phyloP scores from a whole-genome alignment of 2,329 filamentous ascomycete genomes.

The Stylonectria norvegica region DNA sequence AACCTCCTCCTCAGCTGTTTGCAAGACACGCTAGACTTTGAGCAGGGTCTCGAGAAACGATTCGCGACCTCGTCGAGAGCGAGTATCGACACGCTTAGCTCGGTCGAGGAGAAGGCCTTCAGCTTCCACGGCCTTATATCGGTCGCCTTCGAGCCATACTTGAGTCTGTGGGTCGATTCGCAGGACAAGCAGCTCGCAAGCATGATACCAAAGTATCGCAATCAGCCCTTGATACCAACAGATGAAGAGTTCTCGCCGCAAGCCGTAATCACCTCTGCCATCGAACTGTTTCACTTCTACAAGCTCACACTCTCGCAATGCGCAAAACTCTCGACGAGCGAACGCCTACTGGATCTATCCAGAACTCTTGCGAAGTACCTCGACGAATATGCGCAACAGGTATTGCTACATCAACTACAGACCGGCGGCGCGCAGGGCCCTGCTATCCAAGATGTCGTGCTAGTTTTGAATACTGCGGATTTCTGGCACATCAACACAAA shows the following conservation, averaged over 20 bases:
- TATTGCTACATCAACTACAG: constrained; percentile 70
- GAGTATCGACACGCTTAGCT: constrained; percentile 87
- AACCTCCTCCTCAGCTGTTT: constrained; percentile 83
- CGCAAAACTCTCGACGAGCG: constrained; percentile 91
- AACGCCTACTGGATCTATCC: constrained; percentile 77
- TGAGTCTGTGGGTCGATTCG: constrained; percentile 95
- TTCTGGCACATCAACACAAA: constrained; percentile 94
- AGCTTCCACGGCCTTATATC: constrained; percentile 90
- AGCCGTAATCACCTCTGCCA: constrained; percentile 87
- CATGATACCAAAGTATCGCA: constrained; percentile 84
- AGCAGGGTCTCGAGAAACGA: constrained; percentile 81
- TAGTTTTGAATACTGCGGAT: constrained; percentile 93
- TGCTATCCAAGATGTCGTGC: constrained; percentile 69
- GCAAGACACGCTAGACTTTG: constrained; percentile 95
- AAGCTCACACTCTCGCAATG: constrained; percentile 90
- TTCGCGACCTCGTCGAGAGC: constrained; percentile 72
- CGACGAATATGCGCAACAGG: constrained; percentile 92
- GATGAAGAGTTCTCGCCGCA: constrained; percentile 93
- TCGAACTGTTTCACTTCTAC: constrained; percentile 97
- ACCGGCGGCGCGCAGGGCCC: constrained; percentile 51
- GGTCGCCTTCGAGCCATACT: constrained; percentile 93
- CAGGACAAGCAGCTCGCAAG: constrained; percentile 83
- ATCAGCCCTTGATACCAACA: constrained; percentile 70
- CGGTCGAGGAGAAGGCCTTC: constrained; percentile 69
- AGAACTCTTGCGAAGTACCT: constrained; percentile 87